Evolutionary conservation across 2,329 filamentous ascomycete genomes (phyloP).

Genomic region (Claviceps sp.): DNA sequence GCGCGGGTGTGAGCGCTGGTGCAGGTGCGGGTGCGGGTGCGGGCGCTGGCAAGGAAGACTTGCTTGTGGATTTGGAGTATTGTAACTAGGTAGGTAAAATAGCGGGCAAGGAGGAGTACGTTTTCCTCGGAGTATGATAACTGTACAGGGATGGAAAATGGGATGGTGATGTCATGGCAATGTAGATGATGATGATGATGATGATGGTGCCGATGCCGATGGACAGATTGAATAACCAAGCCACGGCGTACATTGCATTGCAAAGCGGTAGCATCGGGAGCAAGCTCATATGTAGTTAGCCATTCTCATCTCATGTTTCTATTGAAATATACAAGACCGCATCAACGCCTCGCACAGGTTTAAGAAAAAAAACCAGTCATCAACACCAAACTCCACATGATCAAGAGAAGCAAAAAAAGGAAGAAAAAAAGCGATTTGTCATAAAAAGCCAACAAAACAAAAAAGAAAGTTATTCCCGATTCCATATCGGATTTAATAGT

Average conservation of each 20-base stretch:
- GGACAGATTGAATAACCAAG: not conserved
- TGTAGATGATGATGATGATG: not conserved
- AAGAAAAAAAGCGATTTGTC: not conserved
- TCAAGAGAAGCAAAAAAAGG: not conserved
- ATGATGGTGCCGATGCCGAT: not conserved
- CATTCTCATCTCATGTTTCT: too few species aligned
- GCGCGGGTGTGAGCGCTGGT: not conserved
- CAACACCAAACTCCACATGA: not conserved
- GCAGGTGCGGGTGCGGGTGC: too few species aligned
- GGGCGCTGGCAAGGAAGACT: not conserved
- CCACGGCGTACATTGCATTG: not conserved
- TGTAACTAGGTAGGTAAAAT: too few species aligned
- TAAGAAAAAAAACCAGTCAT: not conserved
- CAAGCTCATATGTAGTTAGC: too few species aligned
- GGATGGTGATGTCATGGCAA: not conserved
- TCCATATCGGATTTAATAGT: conserved; percentile 15
- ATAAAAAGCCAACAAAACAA: not conserved
- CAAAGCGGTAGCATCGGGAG: too few species aligned
- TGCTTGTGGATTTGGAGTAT: conserved; percentile 1
- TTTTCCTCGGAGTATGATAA: too few species aligned
- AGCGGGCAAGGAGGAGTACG: too few species aligned
- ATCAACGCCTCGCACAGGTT: not conserved
- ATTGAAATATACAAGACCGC: not conserved
- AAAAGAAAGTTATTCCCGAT: not conserved
- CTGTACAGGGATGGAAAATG: too few species aligned